Evolutionary conservation across 1,284 basidiomycete genomes (phyloP), one percentile per base, ranked within the genome.

Genomic region (Inonotus hispidus): DNA sequence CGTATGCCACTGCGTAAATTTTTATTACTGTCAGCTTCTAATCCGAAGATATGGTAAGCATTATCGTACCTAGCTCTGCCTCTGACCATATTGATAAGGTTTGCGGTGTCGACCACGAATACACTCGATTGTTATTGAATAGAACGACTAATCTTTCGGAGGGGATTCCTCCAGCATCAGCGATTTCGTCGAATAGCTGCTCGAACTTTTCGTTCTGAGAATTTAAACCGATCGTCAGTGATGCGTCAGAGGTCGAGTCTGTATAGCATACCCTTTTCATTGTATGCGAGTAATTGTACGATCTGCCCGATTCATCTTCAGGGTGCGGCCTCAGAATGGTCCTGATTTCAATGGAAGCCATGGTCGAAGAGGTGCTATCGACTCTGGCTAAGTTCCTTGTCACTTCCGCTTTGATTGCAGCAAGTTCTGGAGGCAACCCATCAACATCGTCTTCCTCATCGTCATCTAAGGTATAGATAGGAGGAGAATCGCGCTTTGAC

Each of bases 301-400:
- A 67, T 64, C 73, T 69, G 2, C 74, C 78, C 16, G 68, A 65
- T 27, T 71, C 61, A 63, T 83, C 75, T 53, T 77, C 68, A 1
- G 88, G 88, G 72, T 90, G 87, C 3, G 81, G 80, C 45, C 75
- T 74, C 85, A 87, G 89, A 47, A 73, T 77, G 7, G 90, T 81
- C 47, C 72, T 78, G 47, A 91, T 71, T 14, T 72, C 71, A 10
- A 69, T 71, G 49, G 82, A 76, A 1, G 78, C 76, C 3, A 74
- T 74, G 1, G 73, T 71, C 1, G 62, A 66, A 16, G 60, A 68
- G 58, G 61, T 56, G 1, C 62, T 61, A 21, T 66, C 68, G 55
- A 61, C 60, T 6, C 70, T 67, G 29, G 67, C 66, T 5, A 66
- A 61, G 21, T 66, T 63, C 52, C 57, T 59, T 56, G 68, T 66